Evolutionary conservation across 2,329 filamentous ascomycete genomes (phyloP), one percentile per base, ranked within the genome.

Genomic region (Colletotrichum tropicale): DNA sequence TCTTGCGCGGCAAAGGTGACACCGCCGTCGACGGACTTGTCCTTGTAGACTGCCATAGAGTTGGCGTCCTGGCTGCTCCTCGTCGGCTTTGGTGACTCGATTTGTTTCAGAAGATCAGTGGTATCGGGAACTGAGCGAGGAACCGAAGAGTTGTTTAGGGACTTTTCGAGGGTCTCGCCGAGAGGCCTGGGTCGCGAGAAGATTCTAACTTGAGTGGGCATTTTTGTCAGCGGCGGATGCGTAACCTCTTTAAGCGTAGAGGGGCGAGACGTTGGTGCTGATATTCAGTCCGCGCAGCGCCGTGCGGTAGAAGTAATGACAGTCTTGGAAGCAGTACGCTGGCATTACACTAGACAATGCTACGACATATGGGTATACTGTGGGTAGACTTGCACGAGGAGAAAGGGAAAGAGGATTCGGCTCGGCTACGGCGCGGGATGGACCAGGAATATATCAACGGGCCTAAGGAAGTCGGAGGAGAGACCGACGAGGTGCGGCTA

Each of bases 1-100:
- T 98, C 95, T 84, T 99, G 96, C 74, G 93, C 90, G 36, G 96
- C 94, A 85, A 97, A 99, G 0, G 97, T 98, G 82, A 98, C 92
- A 69, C 96, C 93, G 8, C 91, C 94, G 79, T 91, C 90, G 72
- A 89, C 89, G 72, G 88, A 84, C 81, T 90, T 84, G 71, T 92
- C 88, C 69, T 88, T 81, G 71, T 87, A 88, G 10, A 87, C 85
- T 62, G 91, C 88, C 86, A 92, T 93, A 58, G 90, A 90, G 26
- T 79, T 55, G 52, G 48, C 56, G 67, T 74, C 26, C 12, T 66
- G 43, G 24, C 26, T 70, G 28, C 28, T 65, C 48, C 58, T 43
- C 34, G 36, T 65, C 32, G 65, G 30, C 24, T 64, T 76, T 28
- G 74, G 48, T 21, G 28, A 60, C 16, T 77, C 77, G 55, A 58